Conservation (phyloP, 2,329 filamentous ascomycete genomes). For the Pseudogymnoascus verrucosus region DNA sequence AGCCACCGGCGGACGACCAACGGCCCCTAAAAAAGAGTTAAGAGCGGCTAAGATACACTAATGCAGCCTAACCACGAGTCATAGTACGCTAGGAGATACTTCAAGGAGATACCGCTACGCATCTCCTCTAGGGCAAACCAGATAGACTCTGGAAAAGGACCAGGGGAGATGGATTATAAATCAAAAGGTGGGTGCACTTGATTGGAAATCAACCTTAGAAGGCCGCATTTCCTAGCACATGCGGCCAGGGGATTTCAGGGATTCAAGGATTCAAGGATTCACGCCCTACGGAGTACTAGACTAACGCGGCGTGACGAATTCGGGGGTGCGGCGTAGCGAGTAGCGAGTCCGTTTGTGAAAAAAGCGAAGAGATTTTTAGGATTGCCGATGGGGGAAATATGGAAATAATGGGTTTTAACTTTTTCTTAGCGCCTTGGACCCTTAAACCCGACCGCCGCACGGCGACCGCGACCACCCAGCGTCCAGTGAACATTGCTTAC, state of each 20-base stretch:
- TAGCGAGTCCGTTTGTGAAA: neutral
- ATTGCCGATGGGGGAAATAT: neutral
- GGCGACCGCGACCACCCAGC: neutral
- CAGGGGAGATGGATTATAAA: neutral
- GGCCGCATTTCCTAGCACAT: neutral
- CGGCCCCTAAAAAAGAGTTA: neutral
- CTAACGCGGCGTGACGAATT: neutral
- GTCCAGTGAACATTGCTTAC: neutral
- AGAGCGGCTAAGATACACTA: neutral
- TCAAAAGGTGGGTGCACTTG: neutral
- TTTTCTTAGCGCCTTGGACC: neutral
- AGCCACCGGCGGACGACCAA: neutral
- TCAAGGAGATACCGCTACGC: neutral
- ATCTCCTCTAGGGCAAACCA: neutral
- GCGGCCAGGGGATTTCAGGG: neutral
- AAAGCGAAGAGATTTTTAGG: neutral
- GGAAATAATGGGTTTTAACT: neutral
- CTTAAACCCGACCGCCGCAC: neutral
- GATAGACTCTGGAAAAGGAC: neutral
- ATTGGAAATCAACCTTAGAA: neutral
- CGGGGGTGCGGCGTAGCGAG: neutral
- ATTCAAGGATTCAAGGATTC: neutral
- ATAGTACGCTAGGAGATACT: neutral
- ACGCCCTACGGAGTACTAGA: neutral
- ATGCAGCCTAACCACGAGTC: neutral